A percentile compares a stretch with the other conserved stretches of the same genome.
phyloP scores from a whole-genome alignment of 2,329 filamentous ascomycete genomes.

The Fusarium sp. region DNA sequence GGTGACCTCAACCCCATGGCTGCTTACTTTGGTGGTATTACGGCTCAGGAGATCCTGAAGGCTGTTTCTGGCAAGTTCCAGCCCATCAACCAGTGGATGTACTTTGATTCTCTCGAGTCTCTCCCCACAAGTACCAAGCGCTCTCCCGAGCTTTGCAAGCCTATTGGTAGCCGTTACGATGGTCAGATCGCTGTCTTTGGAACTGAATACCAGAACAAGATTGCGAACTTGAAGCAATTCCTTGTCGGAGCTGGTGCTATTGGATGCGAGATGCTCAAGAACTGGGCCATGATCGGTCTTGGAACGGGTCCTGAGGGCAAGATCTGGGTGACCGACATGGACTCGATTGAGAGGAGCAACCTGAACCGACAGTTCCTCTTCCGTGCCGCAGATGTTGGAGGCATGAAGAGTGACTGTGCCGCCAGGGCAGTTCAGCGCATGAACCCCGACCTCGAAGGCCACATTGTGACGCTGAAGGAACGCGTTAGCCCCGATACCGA shows the following conservation, averaged over 20 bases:
- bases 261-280: constrained; percentile 99
- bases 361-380: constrained; percentile 98
- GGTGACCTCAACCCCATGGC: constrained; percentile 94
- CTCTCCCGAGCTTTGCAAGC: constrained; percentile 89
- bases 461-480: constrained; percentile 88
- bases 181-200: constrained; percentile 98
- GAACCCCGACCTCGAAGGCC: constrained; percentile 91
- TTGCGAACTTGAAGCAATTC: constrained; percentile 91
- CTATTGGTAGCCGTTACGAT: constrained; percentile 88
- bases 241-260: constrained; percentile 97
- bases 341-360: constrained; percentile 99
- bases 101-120: constrained; percentile 98
- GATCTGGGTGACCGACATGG: constrained; percentile 96
- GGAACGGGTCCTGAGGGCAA: constrained; percentile 88
- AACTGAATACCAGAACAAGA: constrained; percentile 91
- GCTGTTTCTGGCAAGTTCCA: constrained; percentile 98
- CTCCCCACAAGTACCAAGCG: constrained; percentile 80
- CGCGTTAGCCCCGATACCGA: constrained; percentile 93
- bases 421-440: constrained; percentile 90
- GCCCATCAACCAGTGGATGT: constrained; percentile 95
- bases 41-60: constrained; percentile 95
- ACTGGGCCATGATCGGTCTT: constrained; percentile 99
- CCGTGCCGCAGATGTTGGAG: constrained; percentile 90
- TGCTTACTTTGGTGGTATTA: constrained; percentile 92
- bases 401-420: constrained; percentile 96